Evolutionary conservation across 148 eudicot species (phyloP), one percentile per base, ranked within the genome.

Genomic region (Rheum nobile): DNA sequence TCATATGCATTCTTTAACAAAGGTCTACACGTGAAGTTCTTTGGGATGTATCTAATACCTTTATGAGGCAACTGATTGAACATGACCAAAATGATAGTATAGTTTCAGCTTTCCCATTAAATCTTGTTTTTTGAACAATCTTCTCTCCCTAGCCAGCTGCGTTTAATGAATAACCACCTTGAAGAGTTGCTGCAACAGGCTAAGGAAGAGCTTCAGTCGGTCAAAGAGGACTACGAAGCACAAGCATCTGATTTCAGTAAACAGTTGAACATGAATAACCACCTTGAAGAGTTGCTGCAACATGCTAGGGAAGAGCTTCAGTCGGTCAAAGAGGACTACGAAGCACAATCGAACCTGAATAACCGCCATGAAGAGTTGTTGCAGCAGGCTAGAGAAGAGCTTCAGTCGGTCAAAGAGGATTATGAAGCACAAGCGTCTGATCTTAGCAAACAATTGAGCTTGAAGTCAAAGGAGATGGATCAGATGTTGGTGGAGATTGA

Each of bases 81-180:
- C n/a, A 50, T 21, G 57, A 5, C 57, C 57, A 50, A 50, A 50
- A 50, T 50, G 24, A n/a, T 1, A 19, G 24, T 21, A 50, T 9
- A 50, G 10, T n/a, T 50, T 19, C 22, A 50, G 26, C 22, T 21
- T n/a, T 19, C n/a, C n/a, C n/a, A n/a, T n/a, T n/a, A n/a, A n/a
- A n/a, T n/a, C n/a, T n/a, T n/a, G n/a, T n/a, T n/a, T n/a, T n/a
- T n/a, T n/a, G n/a, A n/a, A n/a, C n/a, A n/a, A n/a, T n/a, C n/a
- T n/a, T n/a, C n/a, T n/a, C n/a, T n/a, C n/a, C n/a, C 92, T 37
- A 82, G 80, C 84, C 90, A 90, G 80, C 84, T 92, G 29, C 84
- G 88, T 32, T 65, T 80, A 74, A 85, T 86, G 71, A 92, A 87
- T 77, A 78, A 72, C 43, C 77, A 78, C 75, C 81, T 96, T 14